Evolutionary conservation across 2,329 filamentous ascomycete species (phyloP).

Genomic region (Pseudopyricularia javanii): DNA sequence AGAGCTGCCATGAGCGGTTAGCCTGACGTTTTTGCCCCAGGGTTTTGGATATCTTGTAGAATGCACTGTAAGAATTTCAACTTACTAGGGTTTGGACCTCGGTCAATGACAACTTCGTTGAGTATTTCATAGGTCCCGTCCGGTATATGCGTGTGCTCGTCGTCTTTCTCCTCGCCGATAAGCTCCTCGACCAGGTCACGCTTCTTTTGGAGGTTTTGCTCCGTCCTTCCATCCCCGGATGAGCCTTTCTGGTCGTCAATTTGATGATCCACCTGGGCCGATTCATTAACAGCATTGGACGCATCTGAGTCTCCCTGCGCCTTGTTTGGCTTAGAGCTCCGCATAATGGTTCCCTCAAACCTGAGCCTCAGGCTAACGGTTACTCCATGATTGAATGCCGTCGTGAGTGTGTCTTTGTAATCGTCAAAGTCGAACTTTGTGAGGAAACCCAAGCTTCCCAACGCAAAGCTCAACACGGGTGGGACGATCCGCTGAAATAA

Average conservation of each 20-base stretch:
- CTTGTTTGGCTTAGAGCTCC: slow-evolving; percentile 43
- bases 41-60: too few species aligned
- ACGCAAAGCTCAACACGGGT: slow-evolving; percentile 79
- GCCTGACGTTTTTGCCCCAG: not conserved
- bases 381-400: slow-evolving; percentile 69
- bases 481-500: slow-evolving; percentile 92
- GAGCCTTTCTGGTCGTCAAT: slow-evolving; percentile 1
- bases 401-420: slow-evolving; percentile 55
- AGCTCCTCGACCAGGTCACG: slow-evolving; percentile 77
- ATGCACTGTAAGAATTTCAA: too few species aligned
- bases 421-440: slow-evolving; percentile 90
- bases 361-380: slow-evolving; percentile 77
- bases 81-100: slow-evolving; percentile 84
- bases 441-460: slow-evolving; percentile 87
- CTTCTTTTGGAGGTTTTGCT: slow-evolving; percentile 6
- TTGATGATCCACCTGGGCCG: not conserved
- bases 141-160: slow-evolving; percentile 73
- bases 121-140: slow-evolving; percentile 81
- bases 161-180: slow-evolving; percentile 73
- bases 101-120: slow-evolving; percentile 93
- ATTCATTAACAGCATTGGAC: slow-evolving; percentile 5
- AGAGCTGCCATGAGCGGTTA: slow-evolving; percentile 45
- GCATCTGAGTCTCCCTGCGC: slow-evolving; percentile 4
- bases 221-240: too few species aligned
- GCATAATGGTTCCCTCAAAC: slow-evolving; percentile 91